phyloP scores from a whole-genome alignment of 2,329 filamentous ascomycete genomes.

The Fusarium subglutinans region DNA sequence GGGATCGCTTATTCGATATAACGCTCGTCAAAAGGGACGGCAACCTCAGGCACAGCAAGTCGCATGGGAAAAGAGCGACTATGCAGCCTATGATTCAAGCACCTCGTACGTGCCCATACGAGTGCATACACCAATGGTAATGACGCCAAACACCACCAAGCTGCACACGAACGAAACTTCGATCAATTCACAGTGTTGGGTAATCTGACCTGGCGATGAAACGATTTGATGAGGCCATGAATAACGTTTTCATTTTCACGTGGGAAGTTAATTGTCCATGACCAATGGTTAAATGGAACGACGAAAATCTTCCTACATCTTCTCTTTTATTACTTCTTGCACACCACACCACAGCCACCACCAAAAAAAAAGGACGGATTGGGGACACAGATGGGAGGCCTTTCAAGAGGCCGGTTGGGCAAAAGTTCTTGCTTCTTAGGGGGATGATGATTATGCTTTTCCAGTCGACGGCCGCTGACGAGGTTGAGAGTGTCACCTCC shows the following conservation, averaged over 20 bases:
- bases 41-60: slow-evolving; percentile 39
- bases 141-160: slow-evolving; percentile 33
- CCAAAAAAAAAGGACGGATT: slow-evolving; percentile 28
- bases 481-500: slow-evolving; percentile 31
- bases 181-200: slow-evolving; percentile 32
- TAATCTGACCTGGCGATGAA: slow-evolving; percentile 37
- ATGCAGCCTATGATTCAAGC: slow-evolving; percentile 49
- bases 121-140: slow-evolving; percentile 38
- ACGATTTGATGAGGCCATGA: slow-evolving; percentile 44
- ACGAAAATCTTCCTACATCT: slow-evolving; percentile 25
- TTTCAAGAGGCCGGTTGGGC: slow-evolving; percentile 13
- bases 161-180: slow-evolving; percentile 38
- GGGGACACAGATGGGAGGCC: slow-evolving; percentile 17
- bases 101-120: slow-evolving; percentile 49
- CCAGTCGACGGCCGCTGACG: slow-evolving; percentile 28
- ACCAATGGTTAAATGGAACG: slow-evolving; percentile 26
- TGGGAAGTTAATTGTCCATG: slow-evolving; percentile 26
- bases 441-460: slow-evolving; percentile 33
- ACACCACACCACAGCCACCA: slow-evolving; percentile 32
- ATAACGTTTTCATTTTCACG: slow-evolving; percentile 36
- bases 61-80: slow-evolving; percentile 47
- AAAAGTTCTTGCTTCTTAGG: slow-evolving; percentile 39
- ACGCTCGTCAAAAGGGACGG: slow-evolving; percentile 54
- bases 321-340: slow-evolving; percentile 18
- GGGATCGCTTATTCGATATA: slow-evolving; percentile 57